Evolutionary conservation across 2,329 filamentous ascomycete species (phyloP).

Genomic region (Cladosporium sp.): DNA sequence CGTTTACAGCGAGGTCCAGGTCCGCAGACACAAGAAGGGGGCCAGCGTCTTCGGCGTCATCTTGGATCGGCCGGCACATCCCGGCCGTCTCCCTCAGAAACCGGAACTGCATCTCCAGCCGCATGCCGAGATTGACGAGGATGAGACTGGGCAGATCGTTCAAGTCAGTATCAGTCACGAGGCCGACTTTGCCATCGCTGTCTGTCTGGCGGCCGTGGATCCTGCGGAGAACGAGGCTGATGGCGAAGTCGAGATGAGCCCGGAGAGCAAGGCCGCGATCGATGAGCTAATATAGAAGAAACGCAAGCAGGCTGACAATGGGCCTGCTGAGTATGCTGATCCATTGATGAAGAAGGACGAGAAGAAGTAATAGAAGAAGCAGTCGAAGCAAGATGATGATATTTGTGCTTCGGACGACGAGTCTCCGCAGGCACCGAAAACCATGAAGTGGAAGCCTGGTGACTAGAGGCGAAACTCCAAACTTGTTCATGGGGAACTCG

Average conservation of each 20-base stretch:
- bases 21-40: background rate
- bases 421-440: too few species aligned
- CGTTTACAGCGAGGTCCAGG: slow-evolving; percentile 33
- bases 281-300: too few species aligned
- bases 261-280: too few species aligned
- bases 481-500: too few species aligned
- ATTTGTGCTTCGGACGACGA: too few species aligned
- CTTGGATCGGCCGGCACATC: slow-evolving; percentile 36
- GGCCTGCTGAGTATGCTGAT: too few species aligned
- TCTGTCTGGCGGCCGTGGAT: slow-evolving; percentile 51
- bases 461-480: too few species aligned
- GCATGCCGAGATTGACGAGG: background rate
- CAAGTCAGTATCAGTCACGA: slow-evolving; percentile 83
- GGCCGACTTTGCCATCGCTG: slow-evolving; percentile 69
- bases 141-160: slow-evolving; percentile 47
- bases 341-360: too few species aligned
- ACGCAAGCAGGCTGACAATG: too few species aligned
- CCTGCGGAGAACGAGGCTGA: background rate
- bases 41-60: slow-evolving; percentile 49
- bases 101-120: background rate
- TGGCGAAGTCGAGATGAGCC: background rate
- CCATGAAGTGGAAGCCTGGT: too few species aligned
- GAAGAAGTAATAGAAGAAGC: too few species aligned
- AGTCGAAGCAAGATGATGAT: too few species aligned
- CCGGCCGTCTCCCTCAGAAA: background rate